Evolutionary conservation across 1,139 yeast species (phyloP).

Genomic region (Scheffersomyces segobiensis): DNA sequence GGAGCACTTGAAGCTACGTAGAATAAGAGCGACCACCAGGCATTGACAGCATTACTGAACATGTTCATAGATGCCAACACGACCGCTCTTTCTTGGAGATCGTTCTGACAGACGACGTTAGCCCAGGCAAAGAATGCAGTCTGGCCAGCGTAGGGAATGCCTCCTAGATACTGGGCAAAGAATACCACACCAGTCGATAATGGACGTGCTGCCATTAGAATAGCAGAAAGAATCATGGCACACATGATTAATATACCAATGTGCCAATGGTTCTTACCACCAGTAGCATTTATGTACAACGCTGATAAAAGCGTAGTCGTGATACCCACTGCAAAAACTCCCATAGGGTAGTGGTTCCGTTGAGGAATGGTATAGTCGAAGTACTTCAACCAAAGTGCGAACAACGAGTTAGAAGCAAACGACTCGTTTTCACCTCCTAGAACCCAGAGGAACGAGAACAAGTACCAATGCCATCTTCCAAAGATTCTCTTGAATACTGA

Average conservation of each 20-base stretch:
- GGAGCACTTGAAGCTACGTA: constrained; percentile 54
- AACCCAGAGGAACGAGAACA: constrained; percentile 55
- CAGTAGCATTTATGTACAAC: constrained; percentile 47
- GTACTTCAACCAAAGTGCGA: constrained; percentile 51
- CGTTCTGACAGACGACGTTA: constrained; percentile 52
- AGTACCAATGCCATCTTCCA: constrained; percentile 62
- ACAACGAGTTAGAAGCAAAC: constrained; percentile 51
- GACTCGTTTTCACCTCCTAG: constrained; percentile 64
- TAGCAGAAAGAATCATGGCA: constrained; percentile 42
- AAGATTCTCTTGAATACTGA: constrained; percentile 47
- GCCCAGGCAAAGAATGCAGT: constrained; percentile 64
- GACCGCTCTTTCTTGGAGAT: constrained; percentile 57
- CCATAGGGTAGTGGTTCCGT: constrained; percentile 59
- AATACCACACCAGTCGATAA: constrained; percentile 37
- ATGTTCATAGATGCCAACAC: constrained; percentile 64
- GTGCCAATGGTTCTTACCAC: constrained; percentile 53
- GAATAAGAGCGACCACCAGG: constrained; percentile 62
- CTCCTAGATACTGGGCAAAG: constrained; percentile 56
- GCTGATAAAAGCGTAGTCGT: constrained; percentile 48
- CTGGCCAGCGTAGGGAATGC: constrained; percentile 57
- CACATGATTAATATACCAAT: constrained; percentile 45
- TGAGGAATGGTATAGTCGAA: constrained; percentile 44
- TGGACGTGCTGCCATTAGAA: constrained; percentile 39
- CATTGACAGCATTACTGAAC: constrained; percentile 62
- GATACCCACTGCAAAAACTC: constrained; percentile 55